A percentile compares a stretch with the other conserved stretches of the same genome.
Conservation (phyloP, 148 eudicot genomes). For the Rhododendron simsii region DNA sequence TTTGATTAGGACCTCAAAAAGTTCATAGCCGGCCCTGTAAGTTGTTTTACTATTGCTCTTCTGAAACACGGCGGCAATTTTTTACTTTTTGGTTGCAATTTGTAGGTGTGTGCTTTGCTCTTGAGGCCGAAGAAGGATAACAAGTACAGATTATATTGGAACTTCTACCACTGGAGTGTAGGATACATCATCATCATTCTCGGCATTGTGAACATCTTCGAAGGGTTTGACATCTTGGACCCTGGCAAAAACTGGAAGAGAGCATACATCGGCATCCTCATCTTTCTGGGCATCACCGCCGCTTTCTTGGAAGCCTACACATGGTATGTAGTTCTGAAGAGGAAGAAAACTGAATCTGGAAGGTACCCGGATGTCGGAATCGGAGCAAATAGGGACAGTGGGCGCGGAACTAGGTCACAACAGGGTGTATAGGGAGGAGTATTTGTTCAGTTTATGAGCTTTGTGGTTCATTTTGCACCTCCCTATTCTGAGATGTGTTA, state of each 20-base stretch:
- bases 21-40: not conserved
- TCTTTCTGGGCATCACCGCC: constrained; percentile 29
- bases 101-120: constrained; percentile 37
- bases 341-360: constrained; percentile 24
- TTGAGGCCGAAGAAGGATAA: constrained; percentile 63
- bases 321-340: constrained; percentile 45
- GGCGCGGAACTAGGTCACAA: constrained; percentile 9
- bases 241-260: constrained; percentile 43
- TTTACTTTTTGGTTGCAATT: not conserved
- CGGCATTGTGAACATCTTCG: constrained; percentile 41
- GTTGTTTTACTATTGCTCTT: not conserved
- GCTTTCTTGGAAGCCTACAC: constrained; percentile 37
- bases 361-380: constrained; percentile 12
- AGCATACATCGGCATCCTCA: constrained; percentile 36
- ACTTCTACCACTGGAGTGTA: constrained; percentile 41
- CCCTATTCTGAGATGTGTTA: not conserved
- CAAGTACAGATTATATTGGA: constrained; percentile 51
- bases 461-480: not conserved
- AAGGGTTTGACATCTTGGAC: constrained; percentile 48
- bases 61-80: not conserved
- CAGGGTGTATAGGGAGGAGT: not conserved
- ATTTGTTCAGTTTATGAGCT: not conserved
- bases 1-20: too few relatives aligned
- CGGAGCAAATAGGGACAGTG: not conserved
- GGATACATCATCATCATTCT: constrained; percentile 46